Evolutionary conservation across 1,284 basidiomycete species (phyloP), one percentile per base, ranked within the genome.

Genomic region (Rhodotorula sp.): DNA sequence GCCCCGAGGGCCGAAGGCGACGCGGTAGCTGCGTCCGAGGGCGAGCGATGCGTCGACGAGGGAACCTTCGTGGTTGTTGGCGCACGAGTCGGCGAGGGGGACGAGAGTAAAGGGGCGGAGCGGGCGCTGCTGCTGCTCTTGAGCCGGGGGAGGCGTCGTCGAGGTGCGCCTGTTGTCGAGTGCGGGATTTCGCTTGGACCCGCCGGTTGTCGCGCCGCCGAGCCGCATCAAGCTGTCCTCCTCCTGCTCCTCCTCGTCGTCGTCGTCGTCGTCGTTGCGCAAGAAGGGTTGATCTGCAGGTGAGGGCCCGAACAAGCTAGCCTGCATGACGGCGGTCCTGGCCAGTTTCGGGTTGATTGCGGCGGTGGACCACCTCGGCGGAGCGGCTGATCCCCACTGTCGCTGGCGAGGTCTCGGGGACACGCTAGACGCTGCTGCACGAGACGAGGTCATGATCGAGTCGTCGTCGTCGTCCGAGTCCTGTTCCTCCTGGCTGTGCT

Each of bases 291-390:
- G 21, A 43, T 60, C 58, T 47, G 19, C 23, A 8, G n/a, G 58
- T 7, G 59, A 52, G 43, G 70, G 71, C 12, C 79, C 78, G 71
- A 95, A 97, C 67, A 95, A 83, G 34, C 90, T 89, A 0, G 90
- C 87, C 79, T 95, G 93, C 93, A 95, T 95, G 67, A 93, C 90
- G 77, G 92, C 89, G 83, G 95, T 86, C 80, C 89, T 26, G 54
- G 26, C 54, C 26, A 26, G 54, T 18, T 26, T n/a, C 26, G 28
- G n/a, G 8, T 43, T 43, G 38, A 43, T 10, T 43, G 38, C 38
- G 26, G 54, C 14, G 4, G 38, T 15, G 38, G 54, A 56, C 43
- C 52, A 54, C 26, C 21, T 59, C 28, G 26, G 48, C 48, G 43
- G 38, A 5, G 12, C 49, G 19, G 64, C 19, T 18, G 38, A 14